phyloP scores from a whole-genome alignment of 768 basidiomycete genomes.

The Amanita subjunquillea region DNA sequence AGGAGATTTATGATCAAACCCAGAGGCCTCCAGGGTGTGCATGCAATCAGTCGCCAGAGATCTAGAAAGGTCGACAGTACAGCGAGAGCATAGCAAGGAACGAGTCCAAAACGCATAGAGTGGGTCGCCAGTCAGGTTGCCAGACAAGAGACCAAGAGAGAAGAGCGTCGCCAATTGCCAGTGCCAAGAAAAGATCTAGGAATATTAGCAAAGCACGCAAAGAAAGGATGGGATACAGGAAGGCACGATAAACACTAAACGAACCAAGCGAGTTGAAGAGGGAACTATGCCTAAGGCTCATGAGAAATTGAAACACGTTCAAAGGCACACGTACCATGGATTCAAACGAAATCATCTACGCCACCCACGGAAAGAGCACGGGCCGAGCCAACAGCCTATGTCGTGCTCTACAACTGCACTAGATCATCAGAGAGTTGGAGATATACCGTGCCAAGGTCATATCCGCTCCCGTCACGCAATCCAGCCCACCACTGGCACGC shows the following conservation, averaged over 20 bases:
- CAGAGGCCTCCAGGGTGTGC: background rate
- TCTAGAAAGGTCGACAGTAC: background rate
- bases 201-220: no score
- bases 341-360: background rate
- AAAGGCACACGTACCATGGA: background rate
- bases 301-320: background rate
- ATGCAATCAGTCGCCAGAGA: background rate
- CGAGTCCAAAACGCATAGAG: no score
- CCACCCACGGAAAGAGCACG: background rate
- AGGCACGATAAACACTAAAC: no score
- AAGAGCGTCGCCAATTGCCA: background rate
- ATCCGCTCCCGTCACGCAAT: no score
- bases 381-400: background rate
- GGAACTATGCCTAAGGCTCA: background rate
- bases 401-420: background rate
- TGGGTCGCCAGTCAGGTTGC: no score
- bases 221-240: no score
- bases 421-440: background rate
- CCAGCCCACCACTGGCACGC: no score
- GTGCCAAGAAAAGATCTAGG: background rate
- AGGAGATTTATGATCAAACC: background rate
- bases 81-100: no score
- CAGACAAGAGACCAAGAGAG: background rate
- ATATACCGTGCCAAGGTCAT: no score
- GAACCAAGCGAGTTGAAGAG: no score